Evolutionary conservation across 2,329 filamentous ascomycete species (phyloP), one percentile per base, ranked within the genome.

Genomic region (Trichophyton benhamiae): DNA sequence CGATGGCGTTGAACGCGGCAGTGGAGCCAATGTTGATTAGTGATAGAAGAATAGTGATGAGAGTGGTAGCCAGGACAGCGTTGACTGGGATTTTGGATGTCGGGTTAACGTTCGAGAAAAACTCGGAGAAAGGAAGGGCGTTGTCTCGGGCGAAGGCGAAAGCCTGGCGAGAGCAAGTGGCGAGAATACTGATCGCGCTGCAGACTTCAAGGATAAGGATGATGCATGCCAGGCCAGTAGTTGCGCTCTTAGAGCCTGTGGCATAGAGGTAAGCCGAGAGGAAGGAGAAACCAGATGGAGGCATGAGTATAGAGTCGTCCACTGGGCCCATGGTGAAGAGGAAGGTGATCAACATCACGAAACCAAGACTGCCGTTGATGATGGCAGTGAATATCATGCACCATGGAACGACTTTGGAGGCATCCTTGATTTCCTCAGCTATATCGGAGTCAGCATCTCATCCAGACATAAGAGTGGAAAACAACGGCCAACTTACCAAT

Each of bases 61-160:
- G 57, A 3, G 66, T 66, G 13, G 68, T 70, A 15, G 68, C 68
- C 4, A 72, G 59, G 13, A 75, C 62, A 8, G 68, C 59, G 48
- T 66, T 67, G 57, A 69, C 52, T 27, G 68, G 67, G 46, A 69
- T 66, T 15, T 67, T 65, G 38, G 60, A 64, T 5, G 41, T 46
- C 13, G 65, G 65, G 27, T 63, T 63, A 22, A 68, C 71, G 8
- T 36, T 53, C 27, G 15, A 71, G 63, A 85, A 66, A 69, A 74
- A 75, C 1, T 62, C 42, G 9, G 74, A 72, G 66, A 80, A 83
- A 0, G 82, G 82, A 0, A 79, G 78, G 0, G 82, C 82, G 25
- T 76, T 71, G 66, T 84, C 80, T 20, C 82, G 76, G 0, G 82
- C 80, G 65, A 76, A 76, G 15, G 73, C 71, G 65, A 70, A 74